phyloP scores from a whole-genome alignment of 345 rosid species.

The Garcia nutans region DNA sequence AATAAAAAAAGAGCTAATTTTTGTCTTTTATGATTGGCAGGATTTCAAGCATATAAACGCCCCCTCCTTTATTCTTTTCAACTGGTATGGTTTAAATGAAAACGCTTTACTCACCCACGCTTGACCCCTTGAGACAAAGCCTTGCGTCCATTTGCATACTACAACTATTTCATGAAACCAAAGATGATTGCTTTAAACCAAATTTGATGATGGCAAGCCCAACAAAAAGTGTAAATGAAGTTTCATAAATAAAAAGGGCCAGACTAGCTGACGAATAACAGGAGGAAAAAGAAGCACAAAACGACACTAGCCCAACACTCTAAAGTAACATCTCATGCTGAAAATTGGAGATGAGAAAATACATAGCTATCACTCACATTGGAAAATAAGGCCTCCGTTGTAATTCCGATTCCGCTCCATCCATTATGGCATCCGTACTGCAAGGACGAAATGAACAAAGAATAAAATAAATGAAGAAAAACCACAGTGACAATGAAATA shows the following conservation, averaged over 20 bases:
- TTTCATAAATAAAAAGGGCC: background rate
- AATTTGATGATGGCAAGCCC: too few species aligned
- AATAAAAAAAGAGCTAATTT: too few species aligned
- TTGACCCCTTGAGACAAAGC: background rate
- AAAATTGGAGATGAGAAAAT: background rate
- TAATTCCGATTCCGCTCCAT: constrained; percentile 42
- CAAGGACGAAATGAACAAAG: constrained; percentile 22
- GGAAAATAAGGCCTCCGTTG: constrained; percentile 61
- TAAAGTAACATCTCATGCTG: background rate
- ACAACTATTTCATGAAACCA: background rate
- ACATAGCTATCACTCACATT: constrained; percentile 44
- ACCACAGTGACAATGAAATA: background rate
- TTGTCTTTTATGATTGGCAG: background rate
- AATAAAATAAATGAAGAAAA: background rate
- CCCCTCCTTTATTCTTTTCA: background rate
- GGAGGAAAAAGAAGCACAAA: background rate
- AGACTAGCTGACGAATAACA: background rate
- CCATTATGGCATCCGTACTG: constrained; percentile 45
- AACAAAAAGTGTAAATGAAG: background rate
- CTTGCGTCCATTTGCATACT: background rate
- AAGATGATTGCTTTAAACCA: background rate
- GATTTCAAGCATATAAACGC: background rate
- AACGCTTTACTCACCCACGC: background rate
- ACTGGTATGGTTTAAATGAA: background rate
- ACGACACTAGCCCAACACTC: background rate